These are phyloP conservation scores for Tulasnella sp. DNA, from an alignment of 768 basidiomycete genomes.

Conservation along the genomic window DNA sequence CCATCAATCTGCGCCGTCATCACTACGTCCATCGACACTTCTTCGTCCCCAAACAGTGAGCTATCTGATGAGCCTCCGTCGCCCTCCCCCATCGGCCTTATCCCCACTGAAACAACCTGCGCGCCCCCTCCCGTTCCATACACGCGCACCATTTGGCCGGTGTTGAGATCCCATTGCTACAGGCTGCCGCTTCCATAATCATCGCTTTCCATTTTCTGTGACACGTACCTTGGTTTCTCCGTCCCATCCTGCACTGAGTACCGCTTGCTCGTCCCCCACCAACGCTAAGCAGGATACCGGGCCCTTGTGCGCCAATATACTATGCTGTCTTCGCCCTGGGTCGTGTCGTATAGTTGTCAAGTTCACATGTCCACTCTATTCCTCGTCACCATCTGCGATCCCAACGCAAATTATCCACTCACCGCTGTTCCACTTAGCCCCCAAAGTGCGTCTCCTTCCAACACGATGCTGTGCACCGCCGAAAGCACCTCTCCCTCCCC, in stretches of 20 bases:
- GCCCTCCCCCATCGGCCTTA: constrained; percentile 14
- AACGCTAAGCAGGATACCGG: constrained; percentile 77
- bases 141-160: constrained; percentile 60
- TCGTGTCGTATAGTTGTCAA: constrained; percentile 88
- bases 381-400: not conserved
- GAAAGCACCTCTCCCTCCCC: constrained; percentile 36
- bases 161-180: constrained; percentile 98
- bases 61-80: constrained; percentile 72
- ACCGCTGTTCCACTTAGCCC: constrained; percentile 79
- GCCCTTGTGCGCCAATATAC: constrained; percentile 54
- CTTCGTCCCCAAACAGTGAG: constrained; percentile 50
- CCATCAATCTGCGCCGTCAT: constrained; percentile 89
- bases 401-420: constrained; percentile 25
- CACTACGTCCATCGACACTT: constrained; percentile 70
- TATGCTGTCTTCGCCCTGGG: constrained; percentile 64
- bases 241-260: constrained; percentile 93
- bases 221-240: constrained; percentile 66
- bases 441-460: constrained; percentile 93
- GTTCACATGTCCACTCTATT: constrained; percentile 78
- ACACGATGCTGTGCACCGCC: constrained; percentile 80
- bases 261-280: constrained; percentile 66
- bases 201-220: not conserved
- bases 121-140: constrained; percentile 39
- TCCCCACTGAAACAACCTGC: not conserved
- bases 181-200: too few relatives aligned